Conservation (phyloP, 768 basidiomycete genomes). For the Inosperma sp. region DNA sequence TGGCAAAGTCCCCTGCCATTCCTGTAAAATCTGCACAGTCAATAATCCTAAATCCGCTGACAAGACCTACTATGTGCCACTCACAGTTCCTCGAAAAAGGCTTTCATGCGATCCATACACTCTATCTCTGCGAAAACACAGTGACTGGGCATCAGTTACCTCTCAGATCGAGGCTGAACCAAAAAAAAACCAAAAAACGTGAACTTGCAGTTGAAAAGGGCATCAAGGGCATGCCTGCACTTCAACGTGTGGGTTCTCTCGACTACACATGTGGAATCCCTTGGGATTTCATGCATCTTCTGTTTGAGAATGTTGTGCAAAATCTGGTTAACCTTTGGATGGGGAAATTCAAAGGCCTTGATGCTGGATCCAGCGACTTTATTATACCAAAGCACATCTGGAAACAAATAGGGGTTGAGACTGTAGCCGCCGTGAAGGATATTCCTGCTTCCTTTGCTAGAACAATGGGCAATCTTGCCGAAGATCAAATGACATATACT, state of each 20-base stretch:
- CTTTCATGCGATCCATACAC: too few relatives aligned
- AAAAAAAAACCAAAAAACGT: too few relatives aligned
- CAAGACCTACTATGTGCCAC: not conserved
- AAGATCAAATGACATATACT: not conserved
- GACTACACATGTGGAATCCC: constrained; percentile 9
- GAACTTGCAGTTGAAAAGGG: too few relatives aligned
- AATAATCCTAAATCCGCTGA: not conserved
- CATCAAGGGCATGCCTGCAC: constrained; percentile 9
- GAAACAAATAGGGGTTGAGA: constrained; percentile 12
- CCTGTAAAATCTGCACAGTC: not conserved
- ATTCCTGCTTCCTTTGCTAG: constrained; percentile 5
- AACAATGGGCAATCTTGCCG: not conserved
- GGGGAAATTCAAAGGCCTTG: too few relatives aligned
- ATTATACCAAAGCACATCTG: constrained; percentile 1
- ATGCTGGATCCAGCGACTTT: constrained; percentile 15
- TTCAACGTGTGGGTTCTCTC: constrained; percentile 10
- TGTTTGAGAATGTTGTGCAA: constrained; percentile 12
- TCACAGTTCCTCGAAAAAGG: not conserved
- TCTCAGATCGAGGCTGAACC: too few relatives aligned
- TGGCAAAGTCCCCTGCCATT: not conserved
- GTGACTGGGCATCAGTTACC: too few relatives aligned
- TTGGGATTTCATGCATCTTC: constrained; percentile 19
- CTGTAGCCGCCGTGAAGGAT: not conserved
- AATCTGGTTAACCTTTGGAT: constrained; percentile 18
- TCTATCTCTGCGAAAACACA: too few relatives aligned